Percentiles rank a stretch among this genome's conserved stretches.
These are phyloP conservation scores for Pythium biforme DNA, from an alignment of 352 stramenopile species.

Conservation along the genomic window DNA sequence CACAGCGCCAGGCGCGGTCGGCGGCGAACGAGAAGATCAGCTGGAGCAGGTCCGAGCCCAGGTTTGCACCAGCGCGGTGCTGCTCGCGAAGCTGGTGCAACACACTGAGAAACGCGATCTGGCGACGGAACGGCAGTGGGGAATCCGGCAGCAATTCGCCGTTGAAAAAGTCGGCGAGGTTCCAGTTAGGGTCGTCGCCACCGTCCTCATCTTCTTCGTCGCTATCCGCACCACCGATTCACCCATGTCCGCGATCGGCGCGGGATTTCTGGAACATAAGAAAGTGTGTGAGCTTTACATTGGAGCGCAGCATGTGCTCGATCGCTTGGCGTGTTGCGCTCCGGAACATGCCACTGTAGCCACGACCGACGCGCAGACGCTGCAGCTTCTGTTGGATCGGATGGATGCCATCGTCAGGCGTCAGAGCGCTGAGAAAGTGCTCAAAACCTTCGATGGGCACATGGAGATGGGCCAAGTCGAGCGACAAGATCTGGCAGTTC, in stretches of 20 bases:
- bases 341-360: neutral
- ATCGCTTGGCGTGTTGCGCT: neutral
- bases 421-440: neutral
- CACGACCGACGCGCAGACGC: neutral
- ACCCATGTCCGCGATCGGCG: neutral
- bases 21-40: constrained; percentile 2
- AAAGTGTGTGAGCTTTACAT: neutral
- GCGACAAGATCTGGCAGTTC: neutral
- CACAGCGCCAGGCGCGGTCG: neutral
- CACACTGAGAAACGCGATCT: neutral
- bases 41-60: constrained; percentile 1
- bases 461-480: constrained; percentile 4
- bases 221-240: neutral
- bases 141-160: neutral
- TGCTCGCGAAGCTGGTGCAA: neutral
- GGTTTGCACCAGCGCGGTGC: neutral
- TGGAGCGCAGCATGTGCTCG: neutral
- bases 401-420: neutral
- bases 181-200: neutral
- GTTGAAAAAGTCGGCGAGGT: constrained; percentile 1
- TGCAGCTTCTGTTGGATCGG: constrained; percentile 2
- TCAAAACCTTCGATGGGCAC: neutral
- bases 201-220: neutral
- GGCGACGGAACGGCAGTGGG: neutral
- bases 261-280: neutral